Base-by-base conservation (phyloP, 179 eudicot genomes). In the Corrigiola litoralis region DNA sequence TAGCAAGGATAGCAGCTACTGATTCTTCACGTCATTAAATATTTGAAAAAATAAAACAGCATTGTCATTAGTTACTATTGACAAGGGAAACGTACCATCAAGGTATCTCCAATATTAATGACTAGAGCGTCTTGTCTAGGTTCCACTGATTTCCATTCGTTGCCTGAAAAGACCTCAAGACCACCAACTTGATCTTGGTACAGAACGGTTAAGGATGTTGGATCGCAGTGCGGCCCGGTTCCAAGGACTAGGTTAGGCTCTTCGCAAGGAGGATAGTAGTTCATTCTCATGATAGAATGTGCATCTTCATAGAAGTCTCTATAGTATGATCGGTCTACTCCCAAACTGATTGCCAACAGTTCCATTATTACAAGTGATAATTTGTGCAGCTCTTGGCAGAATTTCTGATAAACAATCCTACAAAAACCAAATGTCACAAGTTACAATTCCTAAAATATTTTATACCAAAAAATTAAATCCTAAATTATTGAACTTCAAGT, bases 141-240 rank as follows among this genome's bases (percentile, higher is more conserved):
- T 12, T 61, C 72, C 3, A 86, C 47, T 6, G 68, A 24, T 12
- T 72, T 75, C 89, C 89, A 84, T 68, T 84, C 66, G 44, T 64
- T 66, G 13, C 80, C 70, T 0, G 36, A 70, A 45, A 78, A 74
- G 2, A 86, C 89, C 56, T 86, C 68, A 3, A 86, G 85, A 4
- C 92, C 92, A 29, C 70, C 81, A 46, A 86, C 85, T 23, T 81
- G 64, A 51, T 84, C 83, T 76, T 84, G 88, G 56, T 80, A 72
- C 25, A 86, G 77, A n/a, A 86, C 67, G 23, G 92, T 84, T 5
- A 86, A 20, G n/a, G 92, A 74, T 1, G 76, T 84, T 0, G 86
- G 81, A 58, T 84, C 88, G 27, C 80, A 75, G 62, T 86, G 89
- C 4, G 87, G 92, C 0, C 87, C 87, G 0, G 88, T 84, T n/a